Conservation (phyloP, 148 eudicot species). For the Vaccinium macrocarpon region DNA sequence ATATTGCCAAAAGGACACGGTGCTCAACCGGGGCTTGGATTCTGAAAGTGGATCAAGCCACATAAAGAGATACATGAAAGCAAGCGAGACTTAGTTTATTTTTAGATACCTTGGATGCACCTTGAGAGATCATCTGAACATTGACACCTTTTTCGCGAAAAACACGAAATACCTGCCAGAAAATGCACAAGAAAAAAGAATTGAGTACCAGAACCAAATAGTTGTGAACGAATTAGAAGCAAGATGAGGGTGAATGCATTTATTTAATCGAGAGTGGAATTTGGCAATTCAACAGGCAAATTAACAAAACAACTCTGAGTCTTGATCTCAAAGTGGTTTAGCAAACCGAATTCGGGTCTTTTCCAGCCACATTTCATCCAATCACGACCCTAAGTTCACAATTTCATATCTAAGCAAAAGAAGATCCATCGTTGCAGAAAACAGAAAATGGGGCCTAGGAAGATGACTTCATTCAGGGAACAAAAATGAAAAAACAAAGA, state of each 20-base stretch:
- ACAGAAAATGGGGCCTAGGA: background rate
- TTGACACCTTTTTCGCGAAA: conserved; percentile 67
- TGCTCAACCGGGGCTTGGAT: background rate
- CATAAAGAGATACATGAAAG: background rate
- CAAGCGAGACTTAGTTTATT: background rate
- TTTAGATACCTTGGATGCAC: conserved; percentile 74
- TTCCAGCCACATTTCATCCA: background rate
- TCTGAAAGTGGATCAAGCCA: background rate
- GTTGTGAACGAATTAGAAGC: conserved; percentile 1
- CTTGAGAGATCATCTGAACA: conserved; percentile 98
- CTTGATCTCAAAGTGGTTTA: background rate
- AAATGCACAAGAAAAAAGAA: conserved; percentile 9
- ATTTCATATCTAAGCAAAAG: background rate
- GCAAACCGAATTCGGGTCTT: background rate
- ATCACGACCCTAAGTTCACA: background rate
- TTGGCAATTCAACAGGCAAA: background rate
- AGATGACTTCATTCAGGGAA: background rate
- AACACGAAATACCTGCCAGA: conserved; percentile 70
- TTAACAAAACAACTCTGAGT: background rate
- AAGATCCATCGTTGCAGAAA: background rate
- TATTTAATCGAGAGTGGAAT: background rate
- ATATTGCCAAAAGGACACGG: background rate
- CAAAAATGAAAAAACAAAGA: background rate
- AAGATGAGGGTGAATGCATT: background rate
- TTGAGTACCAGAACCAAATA: background rate